Percentiles rank a stretch among this genome's conserved stretches.
Evolutionary conservation across 805 yeast species (phyloP).

Genomic region (Candida manassasensis): DNA sequence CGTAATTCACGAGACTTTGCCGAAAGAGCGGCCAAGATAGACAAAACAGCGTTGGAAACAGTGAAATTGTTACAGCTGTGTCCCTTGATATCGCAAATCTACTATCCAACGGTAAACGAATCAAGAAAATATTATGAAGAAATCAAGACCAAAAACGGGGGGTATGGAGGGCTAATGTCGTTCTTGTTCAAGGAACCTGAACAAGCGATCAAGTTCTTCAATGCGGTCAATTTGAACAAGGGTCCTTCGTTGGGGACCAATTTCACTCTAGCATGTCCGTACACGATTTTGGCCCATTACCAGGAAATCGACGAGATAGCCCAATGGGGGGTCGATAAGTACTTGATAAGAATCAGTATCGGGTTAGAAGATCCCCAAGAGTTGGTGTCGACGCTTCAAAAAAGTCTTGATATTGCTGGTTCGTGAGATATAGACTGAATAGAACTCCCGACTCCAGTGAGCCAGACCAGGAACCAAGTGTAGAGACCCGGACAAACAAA

Average conservation of each 20-base stretch:
- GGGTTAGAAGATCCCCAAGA: conserved; percentile 75
- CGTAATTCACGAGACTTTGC: conserved; percentile 89
- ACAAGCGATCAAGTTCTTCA: conserved; percentile 71
- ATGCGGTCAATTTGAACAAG: conserved; percentile 64
- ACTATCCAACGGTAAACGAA: conserved; percentile 60
- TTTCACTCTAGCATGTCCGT: conserved; percentile 86
- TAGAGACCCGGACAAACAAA: no score
- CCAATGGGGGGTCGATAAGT: conserved; percentile 76
- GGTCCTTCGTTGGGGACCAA: conserved; percentile 92
- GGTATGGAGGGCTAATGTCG: conserved; percentile 85
- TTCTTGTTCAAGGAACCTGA: conserved; percentile 60
- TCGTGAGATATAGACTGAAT: conserved; percentile 13
- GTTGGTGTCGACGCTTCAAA: conserved; percentile 44
- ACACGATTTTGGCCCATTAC: conserved; percentile 81
- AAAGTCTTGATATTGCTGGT: conserved; percentile 45
- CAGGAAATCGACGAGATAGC: conserved; percentile 74
- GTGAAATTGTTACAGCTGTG: conserved; percentile 48
- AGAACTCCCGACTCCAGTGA: conserved; percentile 37
- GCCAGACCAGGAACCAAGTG: conserved; percentile 54
- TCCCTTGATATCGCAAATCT: conserved; percentile 58
- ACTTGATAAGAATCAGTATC: conserved; percentile 74
- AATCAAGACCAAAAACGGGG: conserved; percentile 64
- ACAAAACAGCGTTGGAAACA: conserved; percentile 51
- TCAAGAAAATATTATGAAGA: conserved; percentile 66
- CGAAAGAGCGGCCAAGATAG: conserved; percentile 52